Conservation (phyloP, 371 early-diverging fungal species). For the Mortierella sp. region DNA sequence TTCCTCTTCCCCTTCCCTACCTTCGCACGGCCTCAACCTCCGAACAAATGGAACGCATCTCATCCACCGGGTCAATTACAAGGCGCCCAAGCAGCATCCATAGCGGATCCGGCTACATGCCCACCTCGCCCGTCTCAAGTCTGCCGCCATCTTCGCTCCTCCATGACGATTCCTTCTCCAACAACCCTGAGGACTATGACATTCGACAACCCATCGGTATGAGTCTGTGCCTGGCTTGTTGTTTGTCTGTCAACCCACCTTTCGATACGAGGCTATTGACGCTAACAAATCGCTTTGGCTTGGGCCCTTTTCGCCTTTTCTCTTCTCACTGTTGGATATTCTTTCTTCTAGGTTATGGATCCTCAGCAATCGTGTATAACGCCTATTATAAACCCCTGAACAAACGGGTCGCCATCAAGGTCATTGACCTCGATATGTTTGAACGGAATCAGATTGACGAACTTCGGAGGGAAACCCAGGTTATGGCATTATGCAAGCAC, state of each 20-base stretch:
- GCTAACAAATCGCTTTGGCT: neutral
- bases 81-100: constrained; percentile 52
- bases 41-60: constrained; percentile 47
- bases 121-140: constrained; percentile 26
- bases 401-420: constrained; percentile 85
- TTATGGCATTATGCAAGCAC: constrained; percentile 91
- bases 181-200: constrained; percentile 60
- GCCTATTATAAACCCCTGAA: constrained; percentile 84
- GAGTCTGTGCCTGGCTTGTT: neutral
- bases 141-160: constrained; percentile 3
- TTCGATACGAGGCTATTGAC: neutral
- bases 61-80: constrained; percentile 44
- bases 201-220: constrained; percentile 55
- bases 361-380: constrained; percentile 89
- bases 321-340: neutral
- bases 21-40: constrained; percentile 14
- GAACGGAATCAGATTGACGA: constrained; percentile 96
- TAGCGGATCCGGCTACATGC: constrained; percentile 45
- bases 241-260: neutral
- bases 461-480: constrained; percentile 89
- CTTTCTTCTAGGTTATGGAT: constrained; percentile 81
- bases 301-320: neutral
- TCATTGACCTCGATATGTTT: constrained; percentile 94
- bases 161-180: constrained; percentile 41
- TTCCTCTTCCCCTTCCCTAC: neutral